Evolutionary conservation across 179 eudicot genomes (phyloP).

Genomic region (Nepenthes alata): DNA sequence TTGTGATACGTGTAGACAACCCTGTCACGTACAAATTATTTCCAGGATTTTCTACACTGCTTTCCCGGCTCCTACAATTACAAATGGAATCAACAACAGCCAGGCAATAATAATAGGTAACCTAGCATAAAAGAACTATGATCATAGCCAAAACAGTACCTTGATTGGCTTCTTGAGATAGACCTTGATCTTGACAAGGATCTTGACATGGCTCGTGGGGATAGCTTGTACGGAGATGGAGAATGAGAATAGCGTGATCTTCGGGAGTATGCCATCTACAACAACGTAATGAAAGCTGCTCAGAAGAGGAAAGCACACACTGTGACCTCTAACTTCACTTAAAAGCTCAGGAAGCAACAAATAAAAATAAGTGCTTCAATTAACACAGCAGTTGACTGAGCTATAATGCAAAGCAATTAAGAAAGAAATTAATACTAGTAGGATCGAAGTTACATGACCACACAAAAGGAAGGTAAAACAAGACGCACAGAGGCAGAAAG

Average conservation of each 20-base stretch:
- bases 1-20: slow-evolving; percentile 62
- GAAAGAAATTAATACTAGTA: too few relatives aligned
- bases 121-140: neutral
- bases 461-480: too few relatives aligned
- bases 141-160: slow-evolving; percentile 22
- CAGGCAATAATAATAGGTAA: neutral
- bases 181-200: slow-evolving; percentile 56
- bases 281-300: neutral
- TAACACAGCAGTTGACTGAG: too few relatives aligned
- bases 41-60: slow-evolving; percentile 82
- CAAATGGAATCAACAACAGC: neutral
- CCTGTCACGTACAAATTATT: slow-evolving; percentile 95
- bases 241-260: slow-evolving; percentile 60
- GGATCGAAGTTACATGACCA: too few relatives aligned
- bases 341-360: too few relatives aligned
- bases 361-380: too few relatives aligned
- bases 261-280: slow-evolving; percentile 70
- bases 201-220: slow-evolving; percentile 40
- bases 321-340: too few relatives aligned
- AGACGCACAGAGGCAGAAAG: too few relatives aligned
- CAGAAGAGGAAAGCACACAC: too few relatives aligned
- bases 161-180: slow-evolving; percentile 51
- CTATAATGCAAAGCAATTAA: too few relatives aligned
- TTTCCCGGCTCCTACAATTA: slow-evolving; percentile 54
- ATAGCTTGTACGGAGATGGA: slow-evolving; percentile 47